Conservation (phyloP, 2,329 filamentous ascomycete species). For the Sporothrix euskadiensis region DNA sequence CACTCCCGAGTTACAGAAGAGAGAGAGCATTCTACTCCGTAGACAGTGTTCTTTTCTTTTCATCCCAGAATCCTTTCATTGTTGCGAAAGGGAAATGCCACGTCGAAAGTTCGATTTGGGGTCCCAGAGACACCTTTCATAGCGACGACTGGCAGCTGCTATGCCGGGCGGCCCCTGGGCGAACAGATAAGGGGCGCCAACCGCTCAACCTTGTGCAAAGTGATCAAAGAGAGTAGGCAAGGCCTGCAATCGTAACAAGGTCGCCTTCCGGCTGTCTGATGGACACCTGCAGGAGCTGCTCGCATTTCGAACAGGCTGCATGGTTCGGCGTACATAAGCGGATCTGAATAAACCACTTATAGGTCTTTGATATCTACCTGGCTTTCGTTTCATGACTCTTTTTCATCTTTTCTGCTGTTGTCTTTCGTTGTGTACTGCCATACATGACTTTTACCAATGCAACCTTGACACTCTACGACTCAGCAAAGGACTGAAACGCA, state of each 20-base stretch:
- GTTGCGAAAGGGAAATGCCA: background rate
- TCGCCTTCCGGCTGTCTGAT: no score
- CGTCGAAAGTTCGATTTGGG: background rate
- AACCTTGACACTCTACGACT: no score
- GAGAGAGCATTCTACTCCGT: background rate
- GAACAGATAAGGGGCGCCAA: background rate
- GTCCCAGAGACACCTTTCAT: background rate
- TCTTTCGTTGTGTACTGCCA: no score
- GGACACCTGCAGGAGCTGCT: no score
- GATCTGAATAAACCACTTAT: no score
- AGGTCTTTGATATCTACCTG: no score
- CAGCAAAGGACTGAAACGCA: no score
- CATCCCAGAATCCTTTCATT: background rate
- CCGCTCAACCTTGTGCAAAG: background rate
- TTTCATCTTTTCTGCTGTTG: no score
- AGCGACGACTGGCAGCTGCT: background rate
- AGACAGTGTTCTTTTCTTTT: background rate
- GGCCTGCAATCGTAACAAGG: background rate
- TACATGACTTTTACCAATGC: no score
- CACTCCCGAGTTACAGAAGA: background rate
- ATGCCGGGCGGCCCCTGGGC: background rate
- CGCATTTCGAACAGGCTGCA: no score
- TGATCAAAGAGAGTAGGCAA: background rate
- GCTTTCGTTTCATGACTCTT: no score
- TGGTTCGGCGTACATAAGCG: no score